Percentiles rank a stretch among this genome's conserved stretches.
These are phyloP conservation scores for Centrapalus pauciflorus DNA, from an alignment of 129 eudicot genomes.

Conservation along the genomic window DNA sequence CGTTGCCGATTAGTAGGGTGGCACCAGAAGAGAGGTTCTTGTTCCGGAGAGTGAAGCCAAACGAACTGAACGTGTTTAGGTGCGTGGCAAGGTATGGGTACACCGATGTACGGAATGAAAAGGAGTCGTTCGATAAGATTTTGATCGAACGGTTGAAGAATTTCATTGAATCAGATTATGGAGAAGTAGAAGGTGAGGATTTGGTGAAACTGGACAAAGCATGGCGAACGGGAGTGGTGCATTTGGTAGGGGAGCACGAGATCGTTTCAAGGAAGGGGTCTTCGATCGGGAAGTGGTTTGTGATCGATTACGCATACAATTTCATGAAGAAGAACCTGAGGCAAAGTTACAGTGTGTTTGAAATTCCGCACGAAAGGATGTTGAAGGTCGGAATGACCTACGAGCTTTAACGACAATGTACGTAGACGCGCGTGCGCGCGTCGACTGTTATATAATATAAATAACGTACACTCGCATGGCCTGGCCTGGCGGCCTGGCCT, in stretches of 20 bases:
- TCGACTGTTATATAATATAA: background rate
- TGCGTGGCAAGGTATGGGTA: conserved; percentile 90
- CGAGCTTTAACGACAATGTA: conserved; percentile 37
- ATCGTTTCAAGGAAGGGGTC: conserved; percentile 50
- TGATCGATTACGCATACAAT: conserved; percentile 67
- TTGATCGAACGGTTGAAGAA: conserved; percentile 48
- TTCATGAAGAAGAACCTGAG: conserved; percentile 65
- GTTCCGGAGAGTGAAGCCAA: conserved; percentile 55
- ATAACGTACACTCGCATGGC: too few relatives aligned
- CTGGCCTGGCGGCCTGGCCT: too few relatives aligned
- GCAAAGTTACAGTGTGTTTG: conserved; percentile 55
- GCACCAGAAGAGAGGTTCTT: conserved; percentile 67
- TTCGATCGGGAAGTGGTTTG: conserved; percentile 36
- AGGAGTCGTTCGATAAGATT: conserved; percentile 55
- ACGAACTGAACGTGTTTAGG: conserved; percentile 51
- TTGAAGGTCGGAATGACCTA: conserved; percentile 82
- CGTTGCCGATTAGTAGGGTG: conserved; percentile 60
- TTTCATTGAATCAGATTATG: conserved; percentile 25
- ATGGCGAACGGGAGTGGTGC: conserved; percentile 53
- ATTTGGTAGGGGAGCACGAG: conserved; percentile 72
- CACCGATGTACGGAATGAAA: conserved; percentile 52
- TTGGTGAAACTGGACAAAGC: conserved; percentile 49
- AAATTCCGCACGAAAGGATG: conserved; percentile 67
- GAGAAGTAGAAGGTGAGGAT: conserved; percentile 25
- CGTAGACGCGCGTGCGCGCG: background rate